These are phyloP conservation scores for Penicillium palitans DNA, from an alignment of 2,329 filamentous ascomycete genomes.

Conservation along the genomic window DNA sequence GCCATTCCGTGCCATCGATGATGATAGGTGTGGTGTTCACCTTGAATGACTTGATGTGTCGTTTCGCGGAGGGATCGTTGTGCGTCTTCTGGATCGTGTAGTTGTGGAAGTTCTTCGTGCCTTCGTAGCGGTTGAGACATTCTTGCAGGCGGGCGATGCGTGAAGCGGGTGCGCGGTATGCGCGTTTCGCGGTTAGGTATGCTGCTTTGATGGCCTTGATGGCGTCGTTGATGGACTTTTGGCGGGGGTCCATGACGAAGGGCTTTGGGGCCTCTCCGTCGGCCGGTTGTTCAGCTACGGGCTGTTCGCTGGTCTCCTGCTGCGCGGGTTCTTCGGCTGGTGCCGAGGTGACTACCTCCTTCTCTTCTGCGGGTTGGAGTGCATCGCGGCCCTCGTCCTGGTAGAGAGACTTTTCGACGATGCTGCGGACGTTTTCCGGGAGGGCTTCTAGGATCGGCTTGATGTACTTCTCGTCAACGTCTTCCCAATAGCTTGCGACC, in stretches of 20 bases:
- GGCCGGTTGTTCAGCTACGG: conserved; percentile 6
- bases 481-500: conserved; percentile 76
- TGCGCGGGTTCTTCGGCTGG: neutral
- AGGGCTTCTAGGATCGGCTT: conserved; percentile 61
- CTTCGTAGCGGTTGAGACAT: conserved; percentile 72
- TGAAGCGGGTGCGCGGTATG: conserved; percentile 73
- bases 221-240: conserved; percentile 60
- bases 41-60: conserved; percentile 89
- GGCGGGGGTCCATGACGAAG: conserved; percentile 29
- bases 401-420: conserved; percentile 44
- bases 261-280: conserved; percentile 12
- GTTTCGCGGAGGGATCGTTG: conserved; percentile 79
- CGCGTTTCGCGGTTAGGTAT: conserved; percentile 77
- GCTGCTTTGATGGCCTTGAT: conserved; percentile 75
- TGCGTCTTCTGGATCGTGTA: conserved; percentile 89
- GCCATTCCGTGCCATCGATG: conserved; percentile 91
- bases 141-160: conserved; percentile 75
- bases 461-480: conserved; percentile 77
- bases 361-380: conserved; percentile 19
- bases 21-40: conserved; percentile 74
- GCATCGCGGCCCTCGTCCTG: conserved; percentile 36
- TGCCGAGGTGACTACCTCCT: conserved; percentile 14
- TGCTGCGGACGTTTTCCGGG: conserved; percentile 43
- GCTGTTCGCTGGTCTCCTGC: conserved; percentile 14
- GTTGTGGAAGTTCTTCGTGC: conserved; percentile 93